A percentile compares a stretch with the other conserved stretches of the same genome.
Evolutionary conservation across 2,329 filamentous ascomycete genomes (phyloP).

Genomic region (Colletotrichum echinochloae): DNA sequence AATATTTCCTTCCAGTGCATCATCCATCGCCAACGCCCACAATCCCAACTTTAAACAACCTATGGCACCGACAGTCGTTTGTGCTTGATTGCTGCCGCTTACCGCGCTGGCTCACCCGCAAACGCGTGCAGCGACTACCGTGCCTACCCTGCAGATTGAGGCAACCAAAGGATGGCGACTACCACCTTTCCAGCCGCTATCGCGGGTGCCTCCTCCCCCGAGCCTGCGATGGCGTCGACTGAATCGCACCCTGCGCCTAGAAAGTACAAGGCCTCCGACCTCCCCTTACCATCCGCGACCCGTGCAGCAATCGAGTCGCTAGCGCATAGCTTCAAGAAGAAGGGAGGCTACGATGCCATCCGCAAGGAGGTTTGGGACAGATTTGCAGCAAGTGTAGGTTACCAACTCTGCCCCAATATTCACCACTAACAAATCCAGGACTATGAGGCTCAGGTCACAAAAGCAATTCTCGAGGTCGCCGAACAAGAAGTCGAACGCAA

Average conservation of each 20-base stretch:
- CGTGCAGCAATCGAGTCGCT: constrained; percentile 79
- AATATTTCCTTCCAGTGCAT: constrained; percentile 11
- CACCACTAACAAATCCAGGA: constrained; percentile 60
- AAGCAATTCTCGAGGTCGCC: constrained; percentile 76
- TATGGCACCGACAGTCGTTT: neutral
- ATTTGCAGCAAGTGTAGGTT: constrained; percentile 75
- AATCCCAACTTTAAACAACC: neutral
- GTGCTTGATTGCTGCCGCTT: neutral
- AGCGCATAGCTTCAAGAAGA: constrained; percentile 87
- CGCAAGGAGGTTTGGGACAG: constrained; percentile 83
- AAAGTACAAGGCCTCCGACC: constrained; percentile 79
- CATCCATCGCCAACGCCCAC: neutral
- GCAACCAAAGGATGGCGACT: constrained; percentile 23
- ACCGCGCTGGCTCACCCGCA: neutral
- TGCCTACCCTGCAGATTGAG: constrained; percentile 1
- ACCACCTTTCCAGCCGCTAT: constrained; percentile 14
- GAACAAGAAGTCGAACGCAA: constrained; percentile 82
- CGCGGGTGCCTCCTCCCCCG: constrained; percentile 18
- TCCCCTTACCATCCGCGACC: constrained; percentile 80
- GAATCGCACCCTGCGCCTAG: constrained; percentile 38
- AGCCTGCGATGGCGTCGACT: constrained; percentile 2
- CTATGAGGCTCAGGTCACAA: constrained; percentile 75
- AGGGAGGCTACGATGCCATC: constrained; percentile 83
- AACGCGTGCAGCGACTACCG: neutral
- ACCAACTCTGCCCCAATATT: neutral